Evolutionary conservation across 2,329 filamentous ascomycete species (phyloP).

Genomic region (Pseudogymnoascus sp.): DNA sequence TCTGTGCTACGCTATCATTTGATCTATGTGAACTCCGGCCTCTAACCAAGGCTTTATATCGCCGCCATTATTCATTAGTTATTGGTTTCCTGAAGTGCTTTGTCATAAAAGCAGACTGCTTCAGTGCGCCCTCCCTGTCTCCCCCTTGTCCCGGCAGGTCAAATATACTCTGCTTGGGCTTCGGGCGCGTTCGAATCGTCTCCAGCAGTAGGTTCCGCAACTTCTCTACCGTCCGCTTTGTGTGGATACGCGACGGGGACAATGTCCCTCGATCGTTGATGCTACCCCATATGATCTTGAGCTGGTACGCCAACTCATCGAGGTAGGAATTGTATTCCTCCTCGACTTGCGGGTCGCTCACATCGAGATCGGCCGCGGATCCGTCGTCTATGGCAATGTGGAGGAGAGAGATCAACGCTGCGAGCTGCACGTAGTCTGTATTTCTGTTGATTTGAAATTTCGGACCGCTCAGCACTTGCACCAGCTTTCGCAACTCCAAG

Average conservation of each 20-base stretch:
- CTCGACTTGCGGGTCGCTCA: conserved; percentile 27
- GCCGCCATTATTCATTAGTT: background rate
- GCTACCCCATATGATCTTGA: conserved; percentile 49
- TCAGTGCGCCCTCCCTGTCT: background rate
- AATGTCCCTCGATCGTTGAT: conserved; percentile 70
- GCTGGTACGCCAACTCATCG: conserved; percentile 52
- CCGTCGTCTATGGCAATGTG: conserved; percentile 68
- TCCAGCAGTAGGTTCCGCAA: conserved; percentile 66
- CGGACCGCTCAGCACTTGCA: conserved; percentile 36
- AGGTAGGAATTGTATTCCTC: conserved; percentile 61
- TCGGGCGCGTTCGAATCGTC: conserved; percentile 56
- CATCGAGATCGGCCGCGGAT: conserved; percentile 23
- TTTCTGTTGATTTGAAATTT: conserved; percentile 44
- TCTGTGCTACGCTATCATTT: background rate
- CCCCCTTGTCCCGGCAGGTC: background rate
- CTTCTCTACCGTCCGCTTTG: conserved; percentile 67
- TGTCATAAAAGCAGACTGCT: conserved; percentile 8
- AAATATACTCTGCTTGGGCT: conserved; percentile 45
- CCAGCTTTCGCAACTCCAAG: conserved; percentile 33
- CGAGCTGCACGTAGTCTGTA: conserved; percentile 62
- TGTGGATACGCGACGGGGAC: conserved; percentile 63
- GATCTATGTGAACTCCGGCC: background rate
- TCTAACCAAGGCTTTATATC: background rate
- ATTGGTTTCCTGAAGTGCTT: conserved; percentile 23
- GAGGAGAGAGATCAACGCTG: conserved; percentile 57